Conservation (phyloP, 345 rosid species). For the Euphorbia lathyris region DNA sequence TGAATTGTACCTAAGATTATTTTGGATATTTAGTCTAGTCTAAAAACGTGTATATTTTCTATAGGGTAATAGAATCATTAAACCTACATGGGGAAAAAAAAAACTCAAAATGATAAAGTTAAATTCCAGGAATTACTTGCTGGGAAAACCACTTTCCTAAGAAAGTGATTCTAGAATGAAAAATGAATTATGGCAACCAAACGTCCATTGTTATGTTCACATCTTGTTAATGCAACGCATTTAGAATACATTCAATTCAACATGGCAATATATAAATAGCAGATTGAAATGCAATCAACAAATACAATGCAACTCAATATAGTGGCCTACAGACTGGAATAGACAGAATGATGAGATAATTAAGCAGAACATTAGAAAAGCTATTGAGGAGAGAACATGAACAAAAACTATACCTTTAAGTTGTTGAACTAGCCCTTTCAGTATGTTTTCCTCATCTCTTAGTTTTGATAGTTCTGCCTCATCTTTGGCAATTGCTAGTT, state of each 20-base stretch:
- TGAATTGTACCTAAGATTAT: too few species aligned
- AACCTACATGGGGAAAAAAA: background rate
- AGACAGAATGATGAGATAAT: background rate
- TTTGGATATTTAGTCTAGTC: too few species aligned
- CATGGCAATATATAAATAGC: background rate
- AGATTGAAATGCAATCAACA: background rate
- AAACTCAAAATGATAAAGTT: too few species aligned
- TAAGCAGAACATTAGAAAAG: background rate
- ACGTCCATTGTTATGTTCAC: background rate
- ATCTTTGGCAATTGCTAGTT: constrained; percentile 59
- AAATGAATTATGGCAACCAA: background rate
- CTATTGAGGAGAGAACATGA: background rate
- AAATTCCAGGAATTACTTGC: too few species aligned
- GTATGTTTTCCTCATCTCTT: constrained; percentile 65
- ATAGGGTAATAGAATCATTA: background rate
- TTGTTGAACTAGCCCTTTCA: constrained; percentile 71
- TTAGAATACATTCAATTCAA: background rate
- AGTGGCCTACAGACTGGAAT: background rate
- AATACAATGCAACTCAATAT: background rate
- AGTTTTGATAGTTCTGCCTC: constrained; percentile 65
- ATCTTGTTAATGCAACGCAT: constrained; percentile 4
- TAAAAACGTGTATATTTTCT: too few species aligned
- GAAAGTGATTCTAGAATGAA: background rate
- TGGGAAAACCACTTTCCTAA: too few species aligned
- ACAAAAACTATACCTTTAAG: constrained; percentile 61